phyloP scores from a whole-genome alignment of 2,329 filamentous ascomycete genomes.

The Colletotrichum orbiculare region DNA sequence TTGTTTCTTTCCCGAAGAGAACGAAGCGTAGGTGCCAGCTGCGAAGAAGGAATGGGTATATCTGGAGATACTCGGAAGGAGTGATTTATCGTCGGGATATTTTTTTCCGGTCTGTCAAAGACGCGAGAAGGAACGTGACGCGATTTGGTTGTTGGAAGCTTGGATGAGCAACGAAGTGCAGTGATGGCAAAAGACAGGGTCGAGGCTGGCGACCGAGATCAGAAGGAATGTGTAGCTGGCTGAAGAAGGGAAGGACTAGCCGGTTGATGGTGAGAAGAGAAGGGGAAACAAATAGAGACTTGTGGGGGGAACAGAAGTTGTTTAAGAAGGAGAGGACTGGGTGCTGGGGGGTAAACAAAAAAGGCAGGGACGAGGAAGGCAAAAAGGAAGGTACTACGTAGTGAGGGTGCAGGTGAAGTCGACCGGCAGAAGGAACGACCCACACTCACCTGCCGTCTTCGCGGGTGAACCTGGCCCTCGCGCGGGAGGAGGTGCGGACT shows the following conservation, averaged over 20 bases:
- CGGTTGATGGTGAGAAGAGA: constrained; percentile 35
- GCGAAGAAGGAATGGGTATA: constrained; percentile 34
- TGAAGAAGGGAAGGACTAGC: constrained; percentile 32
- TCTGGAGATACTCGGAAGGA: constrained; percentile 33
- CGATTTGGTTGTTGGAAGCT: constrained; percentile 43
- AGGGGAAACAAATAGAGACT: constrained; percentile 22
- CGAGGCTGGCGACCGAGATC: constrained; percentile 39
- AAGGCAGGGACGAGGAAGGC: constrained; percentile 17
- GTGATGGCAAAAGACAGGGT: constrained; percentile 16
- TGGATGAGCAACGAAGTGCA: constrained; percentile 29
- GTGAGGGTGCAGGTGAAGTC: constrained; percentile 11
- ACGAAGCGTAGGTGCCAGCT: constrained; percentile 19
- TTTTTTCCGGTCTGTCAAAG: constrained; percentile 61
- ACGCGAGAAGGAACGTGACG: constrained; percentile 56
- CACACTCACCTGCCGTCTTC: constrained; percentile 15
- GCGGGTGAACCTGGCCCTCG: neutral
- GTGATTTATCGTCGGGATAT: constrained; percentile 15
- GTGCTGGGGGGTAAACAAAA: constrained; percentile 24
- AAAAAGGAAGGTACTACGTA: constrained; percentile 14
- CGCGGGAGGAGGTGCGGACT: constrained; percentile 17
- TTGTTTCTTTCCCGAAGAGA: constrained; percentile 17
- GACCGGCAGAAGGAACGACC: constrained; percentile 25
- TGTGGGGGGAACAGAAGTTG: constrained; percentile 31
- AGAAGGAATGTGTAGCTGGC: constrained; percentile 36
- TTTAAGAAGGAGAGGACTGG: constrained; percentile 40